Conservation (phyloP, 2,329 filamentous ascomycete genomes). For the Fusarium tanahbumbuense region DNA sequence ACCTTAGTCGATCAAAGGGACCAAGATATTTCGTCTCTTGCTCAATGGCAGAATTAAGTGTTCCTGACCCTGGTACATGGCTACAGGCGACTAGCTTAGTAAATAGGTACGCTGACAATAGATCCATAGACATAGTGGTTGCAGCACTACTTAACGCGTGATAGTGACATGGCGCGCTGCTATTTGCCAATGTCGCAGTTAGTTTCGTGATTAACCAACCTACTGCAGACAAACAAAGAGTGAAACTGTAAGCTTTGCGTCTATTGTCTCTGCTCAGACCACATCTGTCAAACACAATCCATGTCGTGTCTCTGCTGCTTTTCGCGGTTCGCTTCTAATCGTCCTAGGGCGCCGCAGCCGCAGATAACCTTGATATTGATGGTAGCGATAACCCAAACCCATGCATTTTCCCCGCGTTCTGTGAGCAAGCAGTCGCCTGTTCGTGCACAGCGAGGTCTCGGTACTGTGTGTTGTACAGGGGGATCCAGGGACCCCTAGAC, state of each 20-base stretch:
- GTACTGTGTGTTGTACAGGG: background rate
- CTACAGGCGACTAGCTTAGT: conserved; percentile 2
- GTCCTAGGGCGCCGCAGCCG: conserved; percentile 27
- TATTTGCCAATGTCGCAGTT: conserved; percentile 35
- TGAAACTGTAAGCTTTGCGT: conserved; percentile 13
- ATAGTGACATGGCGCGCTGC: conserved; percentile 42
- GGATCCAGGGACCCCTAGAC: conserved; percentile 26
- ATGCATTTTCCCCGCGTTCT: conserved; percentile 42
- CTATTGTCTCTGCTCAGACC: conserved; percentile 20
- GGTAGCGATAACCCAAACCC: conserved; percentile 24
- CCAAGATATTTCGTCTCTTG: background rate
- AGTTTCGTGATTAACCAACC: conserved; percentile 24
- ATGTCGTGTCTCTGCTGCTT: conserved; percentile 31
- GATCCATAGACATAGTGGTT: background rate
- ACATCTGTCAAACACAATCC: conserved; percentile 9
- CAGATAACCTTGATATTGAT: background rate
- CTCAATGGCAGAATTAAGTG: background rate
- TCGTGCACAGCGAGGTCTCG: conserved; percentile 21
- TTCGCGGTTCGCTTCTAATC: conserved; percentile 28
- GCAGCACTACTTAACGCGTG: conserved; percentile 24
- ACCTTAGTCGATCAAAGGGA: background rate
- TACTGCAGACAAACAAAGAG: conserved; percentile 6
- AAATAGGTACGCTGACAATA: conserved; percentile 7
- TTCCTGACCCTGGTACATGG: background rate
- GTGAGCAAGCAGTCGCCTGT: conserved; percentile 23